Evolutionary conservation across 2,329 filamentous ascomycete genomes (phyloP), one percentile per base, ranked within the genome.

Genomic region (Epichloe amarillans): DNA sequence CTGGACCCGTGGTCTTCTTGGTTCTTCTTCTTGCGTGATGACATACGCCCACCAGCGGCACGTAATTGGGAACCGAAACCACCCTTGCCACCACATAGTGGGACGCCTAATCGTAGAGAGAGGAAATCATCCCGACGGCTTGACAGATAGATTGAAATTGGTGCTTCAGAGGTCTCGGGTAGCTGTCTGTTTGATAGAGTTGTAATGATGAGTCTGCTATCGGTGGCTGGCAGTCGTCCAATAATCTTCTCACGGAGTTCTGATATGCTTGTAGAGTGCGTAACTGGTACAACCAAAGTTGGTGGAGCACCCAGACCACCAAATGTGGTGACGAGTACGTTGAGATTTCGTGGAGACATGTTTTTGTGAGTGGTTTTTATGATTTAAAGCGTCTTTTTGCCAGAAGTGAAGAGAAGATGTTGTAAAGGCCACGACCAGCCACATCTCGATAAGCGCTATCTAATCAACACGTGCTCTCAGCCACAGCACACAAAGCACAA

Each of bases 11-110:
- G 91, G 54, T 88, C 83, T 38, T 95, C 88, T 59, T 86, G 81
- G 51, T 84, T 84, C 62, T 84, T 84, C 75, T 91, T 93, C 72
- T 94, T 94, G 61, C 80, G 79, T n/a, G 87, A 91, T 2, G 89
- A 95, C 93, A 98, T 98, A 71, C 94, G 91, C 40, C 94, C 93
- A 63, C 94, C 93, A 3, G 93, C 93, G 0, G 94, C 93, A 63
- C 94, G 88, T 38, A 98, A 82, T 67, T 98, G 94, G 2, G 91
- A 97, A 50, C 93, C 93, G 65, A 98, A 98, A 62, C 93, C 93
- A 67, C 93, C 93, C 65, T 98, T 98, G 64, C 94, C 94, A 71
- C 94, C 93, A 59, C 84, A 86, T 39, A 96, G 71, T 5, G 86
- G 85, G 2, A 84, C 74, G 6, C 82, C 84, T 33, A 98, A 80